Percentiles rank a stretch among this genome's conserved stretches.
These are phyloP conservation scores for Aspergillus calidoustus DNA, from an alignment of 2,329 filamentous ascomycete genomes.

Conservation along the genomic window DNA sequence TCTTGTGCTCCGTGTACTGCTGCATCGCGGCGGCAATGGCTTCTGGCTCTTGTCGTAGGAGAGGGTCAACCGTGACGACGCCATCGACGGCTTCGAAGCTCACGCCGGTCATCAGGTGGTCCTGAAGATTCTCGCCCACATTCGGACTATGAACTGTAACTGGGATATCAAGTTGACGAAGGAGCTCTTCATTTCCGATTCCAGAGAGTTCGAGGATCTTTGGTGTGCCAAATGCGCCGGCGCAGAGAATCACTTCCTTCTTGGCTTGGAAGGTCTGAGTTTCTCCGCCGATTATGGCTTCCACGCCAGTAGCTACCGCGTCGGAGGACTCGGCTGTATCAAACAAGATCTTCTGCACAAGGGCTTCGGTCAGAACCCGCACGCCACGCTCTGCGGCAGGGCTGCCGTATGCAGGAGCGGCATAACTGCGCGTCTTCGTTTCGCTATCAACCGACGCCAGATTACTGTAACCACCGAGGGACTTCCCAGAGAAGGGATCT, in stretches of 20 bases:
- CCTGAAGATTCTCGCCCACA: conserved; percentile 7
- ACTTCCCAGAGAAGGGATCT: conserved; percentile 16
- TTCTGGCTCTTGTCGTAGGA: neutral
- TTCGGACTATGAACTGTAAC: neutral
- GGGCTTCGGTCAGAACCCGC: neutral
- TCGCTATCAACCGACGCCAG: conserved; percentile 22
- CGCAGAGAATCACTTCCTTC: conserved; percentile 4
- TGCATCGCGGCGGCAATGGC: neutral
- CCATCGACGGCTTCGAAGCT: neutral
- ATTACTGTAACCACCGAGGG: conserved; percentile 18
- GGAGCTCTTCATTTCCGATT: neutral
- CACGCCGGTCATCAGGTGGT: neutral
- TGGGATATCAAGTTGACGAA: neutral
- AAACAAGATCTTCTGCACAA: neutral
- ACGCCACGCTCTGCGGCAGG: neutral
- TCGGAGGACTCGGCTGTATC: neutral
- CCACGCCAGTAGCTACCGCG: neutral
- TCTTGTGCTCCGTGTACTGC: neutral
- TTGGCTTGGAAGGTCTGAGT: neutral
- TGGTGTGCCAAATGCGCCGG: neutral
- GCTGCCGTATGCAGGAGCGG: neutral
- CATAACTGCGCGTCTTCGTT: conserved; percentile 10
- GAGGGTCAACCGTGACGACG: neutral
- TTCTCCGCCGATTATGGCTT: neutral
- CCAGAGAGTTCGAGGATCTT: conserved; percentile 11